phyloP scores from a whole-genome alignment of 2,329 filamentous ascomycete species.

The Neobulgaria alba region DNA sequence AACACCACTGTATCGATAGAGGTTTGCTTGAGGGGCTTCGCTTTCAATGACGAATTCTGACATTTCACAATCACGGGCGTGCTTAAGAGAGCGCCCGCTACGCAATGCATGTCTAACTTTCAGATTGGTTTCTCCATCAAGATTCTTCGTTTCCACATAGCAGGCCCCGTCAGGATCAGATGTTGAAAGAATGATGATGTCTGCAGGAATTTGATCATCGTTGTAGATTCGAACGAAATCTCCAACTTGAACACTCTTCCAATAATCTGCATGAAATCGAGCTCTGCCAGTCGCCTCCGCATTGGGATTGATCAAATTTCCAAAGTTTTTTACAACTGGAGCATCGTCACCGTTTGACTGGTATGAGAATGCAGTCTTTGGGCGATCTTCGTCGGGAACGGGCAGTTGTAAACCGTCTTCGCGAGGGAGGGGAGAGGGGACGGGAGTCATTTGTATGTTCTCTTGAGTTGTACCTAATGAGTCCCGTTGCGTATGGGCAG shows the following conservation, averaged over 20 bases:
- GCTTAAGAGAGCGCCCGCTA: slow-evolving; percentile 71
- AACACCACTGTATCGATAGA: slow-evolving; percentile 90
- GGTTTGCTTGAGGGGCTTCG: slow-evolving; percentile 82
- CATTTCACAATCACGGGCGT: slow-evolving; percentile 86
- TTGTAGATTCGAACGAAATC: slow-evolving; percentile 97
- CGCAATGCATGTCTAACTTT: slow-evolving; percentile 90
- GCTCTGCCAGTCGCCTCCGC: slow-evolving; percentile 59
- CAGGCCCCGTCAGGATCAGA: slow-evolving; percentile 91
- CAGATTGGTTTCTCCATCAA: slow-evolving; percentile 95
- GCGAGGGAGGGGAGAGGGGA: slow-evolving; percentile 66
- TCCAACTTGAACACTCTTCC: slow-evolving; percentile 92
- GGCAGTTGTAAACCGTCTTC: slow-evolving; percentile 24
- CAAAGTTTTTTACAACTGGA: slow-evolving; percentile 40
- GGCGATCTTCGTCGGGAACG: slow-evolving; percentile 27
- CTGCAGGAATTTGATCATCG: slow-evolving; percentile 88
- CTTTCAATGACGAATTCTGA: slow-evolving; percentile 84
- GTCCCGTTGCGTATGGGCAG: slow-evolving; percentile 31
- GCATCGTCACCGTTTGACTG: slow-evolving; percentile 31
- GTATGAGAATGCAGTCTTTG: slow-evolving; percentile 29
- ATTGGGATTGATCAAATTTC: slow-evolving; percentile 66
- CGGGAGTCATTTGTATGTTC: slow-evolving; percentile 92
- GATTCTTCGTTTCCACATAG: slow-evolving; percentile 95
- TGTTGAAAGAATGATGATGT: slow-evolving; percentile 85
- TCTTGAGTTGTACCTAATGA: slow-evolving; percentile 50
- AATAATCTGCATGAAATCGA: slow-evolving; percentile 83